Evolutionary conservation across 2,329 filamentous ascomycete species (phyloP), one percentile per base, ranked within the genome.

Genomic region (Talaromyces islandicus): DNA sequence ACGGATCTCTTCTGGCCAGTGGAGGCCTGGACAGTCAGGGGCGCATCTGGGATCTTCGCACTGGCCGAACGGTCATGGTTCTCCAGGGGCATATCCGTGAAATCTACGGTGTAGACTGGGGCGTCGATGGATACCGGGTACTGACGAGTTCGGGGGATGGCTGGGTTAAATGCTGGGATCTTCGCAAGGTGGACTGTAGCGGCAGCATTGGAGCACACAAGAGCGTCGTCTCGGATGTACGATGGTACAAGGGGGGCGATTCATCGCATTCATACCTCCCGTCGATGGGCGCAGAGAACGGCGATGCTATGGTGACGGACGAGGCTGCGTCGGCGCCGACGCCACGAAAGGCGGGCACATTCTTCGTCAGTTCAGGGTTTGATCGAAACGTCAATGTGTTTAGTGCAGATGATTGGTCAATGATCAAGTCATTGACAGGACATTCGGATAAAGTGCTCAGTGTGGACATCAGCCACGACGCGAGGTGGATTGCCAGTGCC

Each of bases 121-220:
- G 90, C 60, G 83, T 88, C 0, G 94, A 99, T 71, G 92, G 93
- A 6, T 88, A 96, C 73, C 86, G 94, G n/a, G 85, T 97, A 9
- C 80, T 97, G n/a, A 92, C 92, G 0, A 92, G 92, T 1, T 95
- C 92, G 14, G 91, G 88, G 2, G 94, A 99, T 71, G 93, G 93
- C 19, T 97, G 94, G 85, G 87, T 96, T 69, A 97, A 97, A 75
- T 97, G 93, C 76, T 99, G 94, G 94, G 94, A 99, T 71, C 83
- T 99, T 57, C 87, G 94, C 52, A 93, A 94, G 68, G 92, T 97
- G 54, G 85, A 89, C 67, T 87, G 88, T 64, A 88, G 85, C 0
- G 93, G 91, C 12, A 90, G 89, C 19, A 89, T 99, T 25, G 94
- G 93, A 54, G 93, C 94, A 7, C 94, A 99, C 73, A 88, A 86